These are phyloP conservation scores for Eucalyptus decipiens DNA, from an alignment of 345 rosid genomes.

Conservation along the genomic window DNA sequence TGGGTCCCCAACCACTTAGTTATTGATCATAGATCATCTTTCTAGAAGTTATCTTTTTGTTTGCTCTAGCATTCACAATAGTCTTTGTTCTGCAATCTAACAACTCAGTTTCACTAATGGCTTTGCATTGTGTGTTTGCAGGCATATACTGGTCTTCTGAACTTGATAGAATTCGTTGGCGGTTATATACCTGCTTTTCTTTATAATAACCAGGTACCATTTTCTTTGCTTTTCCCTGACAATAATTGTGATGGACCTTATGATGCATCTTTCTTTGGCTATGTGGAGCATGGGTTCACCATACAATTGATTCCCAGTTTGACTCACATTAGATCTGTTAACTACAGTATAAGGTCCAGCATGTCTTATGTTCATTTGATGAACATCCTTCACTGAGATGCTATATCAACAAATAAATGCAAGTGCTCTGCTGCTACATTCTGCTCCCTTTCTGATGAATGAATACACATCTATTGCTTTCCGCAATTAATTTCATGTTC, in stretches of 20 bases:
- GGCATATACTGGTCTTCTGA: conserved; percentile 80
- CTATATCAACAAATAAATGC: background rate
- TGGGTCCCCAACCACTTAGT: background rate
- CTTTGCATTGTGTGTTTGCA: conserved; percentile 18
- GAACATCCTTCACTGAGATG: background rate
- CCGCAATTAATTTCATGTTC: background rate
- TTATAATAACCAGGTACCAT: conserved; percentile 73
- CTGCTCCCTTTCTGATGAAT: background rate
- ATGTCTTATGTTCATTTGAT: background rate
- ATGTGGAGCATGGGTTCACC: background rate
- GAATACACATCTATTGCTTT: background rate
- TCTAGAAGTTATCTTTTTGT: background rate
- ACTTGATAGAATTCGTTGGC: conserved; percentile 53
- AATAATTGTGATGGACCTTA: background rate
- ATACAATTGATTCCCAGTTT: background rate
- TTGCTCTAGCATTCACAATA: background rate
- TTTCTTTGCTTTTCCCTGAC: background rate
- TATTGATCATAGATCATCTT: background rate
- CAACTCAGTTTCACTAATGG: background rate
- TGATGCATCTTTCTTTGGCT: background rate
- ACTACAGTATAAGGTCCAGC: background rate
- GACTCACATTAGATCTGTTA: background rate
- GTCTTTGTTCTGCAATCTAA: background rate
- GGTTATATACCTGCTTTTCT: conserved; percentile 55
- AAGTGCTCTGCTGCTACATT: background rate